Evolutionary conservation across 2,329 filamentous ascomycete species (phyloP), one percentile per base, ranked within the genome.

Genomic region (Sporothrix phasma): DNA sequence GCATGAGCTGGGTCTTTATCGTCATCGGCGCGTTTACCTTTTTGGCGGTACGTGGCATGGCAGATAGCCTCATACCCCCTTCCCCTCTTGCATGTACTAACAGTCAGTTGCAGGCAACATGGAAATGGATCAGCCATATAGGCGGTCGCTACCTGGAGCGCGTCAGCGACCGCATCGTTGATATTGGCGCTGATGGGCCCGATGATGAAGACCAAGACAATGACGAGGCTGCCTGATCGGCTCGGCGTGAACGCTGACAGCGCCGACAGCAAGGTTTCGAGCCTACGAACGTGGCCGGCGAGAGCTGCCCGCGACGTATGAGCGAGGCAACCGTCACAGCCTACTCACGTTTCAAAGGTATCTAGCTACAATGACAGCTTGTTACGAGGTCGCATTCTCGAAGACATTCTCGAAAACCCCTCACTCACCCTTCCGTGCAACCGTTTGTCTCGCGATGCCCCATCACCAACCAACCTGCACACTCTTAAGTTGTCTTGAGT

Each of bases 401-500:
- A 2, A 26, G n/a, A n/a, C n/a, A n/a, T 46, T 22, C 17, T 11
- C 34, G 17, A 19, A 37, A 37, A 22, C 24, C 54, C 37, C 26
- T n/a, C 51, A 43, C 34, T 10, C 15, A 4, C 17, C 8, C 26
- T 6, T 43, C 29, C 49, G n/a, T n/a, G n/a, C n/a, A n/a, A n/a
- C n/a, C 29, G 4, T n/a, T 13, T 26, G 37, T 47, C 37, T 46
- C 2, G 10, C 24, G 1, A 4, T 17, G 13, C 17, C 6, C 13
- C 13, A 2, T 7, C 37, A 22, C 34, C 53, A 58, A 47, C 41
- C 49, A 62, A 31, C 68, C 74, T 89, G 91, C 91, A 93, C 89
- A 88, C 89, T 89, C 88, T 96, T 96, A 89, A 96, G 92, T 94
- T 96, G 90, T 84, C 90, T 92, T 90, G 91, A 84, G 83, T 75